Evolutionary conservation across 495 filamentous ascomycete species (phyloP), one percentile per base, ranked within the genome.

Genomic region (Daldinia childiae): DNA sequence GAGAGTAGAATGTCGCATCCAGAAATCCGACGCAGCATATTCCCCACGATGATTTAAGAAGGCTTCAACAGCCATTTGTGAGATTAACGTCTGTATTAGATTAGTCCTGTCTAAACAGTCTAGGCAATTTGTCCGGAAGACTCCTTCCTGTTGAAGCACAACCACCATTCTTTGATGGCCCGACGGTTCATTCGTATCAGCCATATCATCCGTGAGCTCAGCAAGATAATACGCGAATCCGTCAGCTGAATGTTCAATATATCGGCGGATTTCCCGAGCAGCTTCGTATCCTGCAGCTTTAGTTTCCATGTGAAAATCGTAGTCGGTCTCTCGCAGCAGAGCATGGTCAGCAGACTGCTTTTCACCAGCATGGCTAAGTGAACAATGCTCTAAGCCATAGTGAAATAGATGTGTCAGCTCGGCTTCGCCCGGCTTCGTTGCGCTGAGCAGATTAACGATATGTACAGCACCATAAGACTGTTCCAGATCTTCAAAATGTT

Each of bases 81-180:
- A 96, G 73, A 99, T 90, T 65, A 97, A 93, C 0, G 93, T 97
- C 79, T 99, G 95, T 19, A 99, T 92, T 27, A 98, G 85, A 79
- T 99, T 99, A 11, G 95, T 99, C 56, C 95, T 88, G 78, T 99
- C 95, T 26, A 99, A 85, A 77, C 95, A 99, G 77, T 99, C 95
- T 26, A 99, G 83, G 76, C 95, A 99, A 72, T 99, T 99, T 0
- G 94, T 97, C 56, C 95, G 88, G 75, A 99, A 99, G 15, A 98
- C 87, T 11, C 95, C 95, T 72, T 96, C 92, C 78, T 99, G 95
- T 73, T 97, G 93, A 17, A 97, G 80, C 26, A 97, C 86, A 15
- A 93, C 89, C 11, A 89, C 85, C 36, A 89, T 88, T 62, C 86
- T 83, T 56, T 71, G 76, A 32, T 69, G 80, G 30, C 76, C 79